Percentiles rank a stretch among this genome's conserved stretches.
Evolutionary conservation across 2,329 filamentous ascomycete genomes (phyloP).

Genomic region (Sclerotinia glacialis): DNA sequence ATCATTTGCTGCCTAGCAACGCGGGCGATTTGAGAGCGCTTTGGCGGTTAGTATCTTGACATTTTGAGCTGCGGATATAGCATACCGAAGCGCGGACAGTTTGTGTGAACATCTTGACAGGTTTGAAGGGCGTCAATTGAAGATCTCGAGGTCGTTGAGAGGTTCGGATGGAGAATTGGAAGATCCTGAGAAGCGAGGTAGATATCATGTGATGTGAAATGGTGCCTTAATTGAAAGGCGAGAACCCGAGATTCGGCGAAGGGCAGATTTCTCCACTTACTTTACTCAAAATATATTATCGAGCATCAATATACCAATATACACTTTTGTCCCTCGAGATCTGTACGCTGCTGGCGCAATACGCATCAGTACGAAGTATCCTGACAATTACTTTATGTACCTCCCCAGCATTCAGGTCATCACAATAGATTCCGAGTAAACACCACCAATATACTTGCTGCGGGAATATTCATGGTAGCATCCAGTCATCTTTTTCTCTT

Average conservation of each 20-base stretch:
- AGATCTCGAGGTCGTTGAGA: conserved; percentile 17
- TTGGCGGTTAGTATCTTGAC: conserved; percentile 28
- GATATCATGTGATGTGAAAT: background rate
- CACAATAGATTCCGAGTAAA: background rate
- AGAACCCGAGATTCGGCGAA: conserved; percentile 13
- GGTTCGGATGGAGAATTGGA: conserved; percentile 24
- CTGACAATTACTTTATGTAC: background rate
- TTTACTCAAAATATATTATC: background rate
- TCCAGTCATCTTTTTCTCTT: background rate
- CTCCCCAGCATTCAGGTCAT: background rate
- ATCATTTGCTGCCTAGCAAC: conserved; percentile 38
- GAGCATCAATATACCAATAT: background rate
- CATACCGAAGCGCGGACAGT: conserved; percentile 41
- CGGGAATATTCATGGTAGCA: background rate
- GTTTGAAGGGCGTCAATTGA: conserved; percentile 23
- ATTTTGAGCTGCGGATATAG: conserved; percentile 25
- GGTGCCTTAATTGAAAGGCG: conserved; percentile 1
- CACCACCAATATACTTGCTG: background rate
- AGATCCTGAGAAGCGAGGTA: conserved; percentile 26
- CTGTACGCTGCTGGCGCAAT: background rate
- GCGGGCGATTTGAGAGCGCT: conserved; percentile 41
- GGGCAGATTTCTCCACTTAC: background rate
- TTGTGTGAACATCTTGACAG: conserved; percentile 39
- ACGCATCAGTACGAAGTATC: background rate
- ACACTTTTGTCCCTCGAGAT: background rate